phyloP scores from a whole-genome alignment of 345 rosid species.

The Eutrema japonicum region DNA sequence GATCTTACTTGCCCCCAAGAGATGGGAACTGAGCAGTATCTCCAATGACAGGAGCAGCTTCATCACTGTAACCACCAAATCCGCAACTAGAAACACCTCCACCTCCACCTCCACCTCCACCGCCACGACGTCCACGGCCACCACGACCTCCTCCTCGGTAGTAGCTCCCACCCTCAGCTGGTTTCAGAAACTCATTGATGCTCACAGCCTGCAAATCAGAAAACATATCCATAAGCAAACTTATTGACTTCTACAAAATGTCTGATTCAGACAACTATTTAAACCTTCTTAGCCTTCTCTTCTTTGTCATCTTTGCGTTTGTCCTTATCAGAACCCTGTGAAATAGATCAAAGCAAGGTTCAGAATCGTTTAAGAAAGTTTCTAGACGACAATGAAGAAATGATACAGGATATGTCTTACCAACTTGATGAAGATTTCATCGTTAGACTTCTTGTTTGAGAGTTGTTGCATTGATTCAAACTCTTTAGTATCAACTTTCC shows the following conservation, averaged over 20 bases:
- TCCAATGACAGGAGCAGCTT: conserved; percentile 68
- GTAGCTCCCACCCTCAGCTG: conserved; percentile 80
- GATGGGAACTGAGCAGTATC: conserved; percentile 92
- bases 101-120: conserved; percentile 75
- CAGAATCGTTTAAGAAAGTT: not conserved
- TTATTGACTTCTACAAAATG: not conserved
- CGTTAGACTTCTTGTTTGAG: conserved; percentile 76
- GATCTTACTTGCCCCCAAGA: conserved; percentile 80
- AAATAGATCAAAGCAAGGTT: conserved; percentile 22
- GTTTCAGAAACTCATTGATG: conserved; percentile 96
- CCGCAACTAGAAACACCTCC: conserved; percentile 75
- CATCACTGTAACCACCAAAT: conserved; percentile 47
- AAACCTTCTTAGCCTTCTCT: conserved; percentile 87
- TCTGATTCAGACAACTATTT: not conserved
- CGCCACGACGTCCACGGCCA: conserved; percentile 71
- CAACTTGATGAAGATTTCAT: conserved; percentile 90
- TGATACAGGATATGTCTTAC: conserved; percentile 45
- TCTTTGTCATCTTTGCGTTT: conserved; percentile 93
- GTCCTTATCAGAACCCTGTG: conserved; percentile 95
- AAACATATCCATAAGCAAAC: conserved; percentile 1
- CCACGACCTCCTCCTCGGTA: conserved; percentile 61
- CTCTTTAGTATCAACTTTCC: conserved; percentile 82
- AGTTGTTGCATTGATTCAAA: conserved; percentile 85
- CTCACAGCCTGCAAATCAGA: conserved; percentile 62
- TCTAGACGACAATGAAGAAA: not conserved